Evolutionary conservation across 139 green algal genomes (phyloP).

Genomic region (Closterium sp.): DNA sequence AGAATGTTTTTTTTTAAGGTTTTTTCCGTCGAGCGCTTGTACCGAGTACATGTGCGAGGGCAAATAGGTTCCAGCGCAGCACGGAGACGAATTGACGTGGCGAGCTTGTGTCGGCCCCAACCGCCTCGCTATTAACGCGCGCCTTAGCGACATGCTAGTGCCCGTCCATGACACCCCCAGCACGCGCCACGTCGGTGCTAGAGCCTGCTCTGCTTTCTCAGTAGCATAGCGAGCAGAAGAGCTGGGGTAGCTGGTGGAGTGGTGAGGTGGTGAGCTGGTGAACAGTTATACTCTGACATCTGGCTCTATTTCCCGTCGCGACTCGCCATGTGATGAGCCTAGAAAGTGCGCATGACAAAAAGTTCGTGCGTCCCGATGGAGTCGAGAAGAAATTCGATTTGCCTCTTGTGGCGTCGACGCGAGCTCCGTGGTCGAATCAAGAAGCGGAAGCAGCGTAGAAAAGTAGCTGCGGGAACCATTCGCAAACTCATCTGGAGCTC

Average conservation of each 20-base stretch:
- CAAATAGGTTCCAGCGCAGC: neutral
- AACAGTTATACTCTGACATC: neutral
- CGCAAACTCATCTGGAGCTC: neutral
- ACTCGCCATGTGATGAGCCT: neutral
- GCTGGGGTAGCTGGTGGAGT: no score
- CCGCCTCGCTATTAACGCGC: neutral
- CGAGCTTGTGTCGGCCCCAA: neutral
- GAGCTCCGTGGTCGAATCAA: neutral
- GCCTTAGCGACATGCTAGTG: neutral
- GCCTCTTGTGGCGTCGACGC: neutral
- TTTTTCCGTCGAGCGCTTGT: neutral
- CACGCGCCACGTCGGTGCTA: conserved; percentile 1
- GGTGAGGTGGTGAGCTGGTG: neutral
- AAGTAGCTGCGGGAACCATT: neutral
- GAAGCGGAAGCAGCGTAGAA: neutral
- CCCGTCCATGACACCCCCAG: neutral
- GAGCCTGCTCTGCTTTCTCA: neutral
- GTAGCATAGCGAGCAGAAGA: neutral
- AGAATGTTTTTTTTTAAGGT: no score
- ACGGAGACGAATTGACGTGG: neutral
- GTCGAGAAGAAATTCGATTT: neutral
- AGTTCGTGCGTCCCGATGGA: neutral
- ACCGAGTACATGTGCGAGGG: neutral
- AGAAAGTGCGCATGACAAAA: neutral
- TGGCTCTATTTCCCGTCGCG: no score